Evolutionary conservation across 2,329 filamentous ascomycete genomes (phyloP).

Genomic region (Keithomyces neogunnii): DNA sequence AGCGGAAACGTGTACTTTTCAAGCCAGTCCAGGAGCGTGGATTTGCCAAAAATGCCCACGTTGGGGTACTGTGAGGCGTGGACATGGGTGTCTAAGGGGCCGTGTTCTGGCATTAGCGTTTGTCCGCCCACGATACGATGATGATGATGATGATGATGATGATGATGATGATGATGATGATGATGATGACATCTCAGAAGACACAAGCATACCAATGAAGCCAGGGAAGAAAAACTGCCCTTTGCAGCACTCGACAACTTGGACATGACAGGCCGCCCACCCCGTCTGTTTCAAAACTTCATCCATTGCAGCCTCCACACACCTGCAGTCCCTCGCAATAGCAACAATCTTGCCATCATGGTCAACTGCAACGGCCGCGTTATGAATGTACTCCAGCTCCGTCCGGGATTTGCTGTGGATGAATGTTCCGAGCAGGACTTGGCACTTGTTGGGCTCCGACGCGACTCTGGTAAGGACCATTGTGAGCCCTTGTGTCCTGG

Average conservation of each 20-base stretch:
- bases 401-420: conserved; percentile 41
- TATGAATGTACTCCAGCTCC: conserved; percentile 42
- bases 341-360: conserved; percentile 39
- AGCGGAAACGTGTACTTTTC: conserved; percentile 92
- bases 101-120: too few species aligned
- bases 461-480: conserved; percentile 4
- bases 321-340: conserved; percentile 29
- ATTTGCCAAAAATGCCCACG: conserved; percentile 84
- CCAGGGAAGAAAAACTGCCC: conserved; percentile 76
- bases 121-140: too few species aligned
- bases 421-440: conserved; percentile 47
- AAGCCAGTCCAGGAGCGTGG: conserved; percentile 88
- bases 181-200: too few species aligned
- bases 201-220: conserved; percentile 55
- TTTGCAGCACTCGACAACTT: conserved; percentile 26
- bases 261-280: conserved; percentile 33
- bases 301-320: conserved; percentile 19
- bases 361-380: conserved; percentile 43
- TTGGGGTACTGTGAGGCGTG: conserved; percentile 96
- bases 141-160: too few species aligned
- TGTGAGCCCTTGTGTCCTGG: not conserved
- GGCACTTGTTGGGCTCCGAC: conserved; percentile 22
- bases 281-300: conserved; percentile 32
- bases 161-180: not conserved
- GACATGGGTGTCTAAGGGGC: conserved; percentile 74